Percentiles rank a stretch among this genome's conserved stretches.
phyloP scores from a whole-genome alignment of 371 early-diverging fungal genomes.

The Rhizomucor miehei region DNA sequence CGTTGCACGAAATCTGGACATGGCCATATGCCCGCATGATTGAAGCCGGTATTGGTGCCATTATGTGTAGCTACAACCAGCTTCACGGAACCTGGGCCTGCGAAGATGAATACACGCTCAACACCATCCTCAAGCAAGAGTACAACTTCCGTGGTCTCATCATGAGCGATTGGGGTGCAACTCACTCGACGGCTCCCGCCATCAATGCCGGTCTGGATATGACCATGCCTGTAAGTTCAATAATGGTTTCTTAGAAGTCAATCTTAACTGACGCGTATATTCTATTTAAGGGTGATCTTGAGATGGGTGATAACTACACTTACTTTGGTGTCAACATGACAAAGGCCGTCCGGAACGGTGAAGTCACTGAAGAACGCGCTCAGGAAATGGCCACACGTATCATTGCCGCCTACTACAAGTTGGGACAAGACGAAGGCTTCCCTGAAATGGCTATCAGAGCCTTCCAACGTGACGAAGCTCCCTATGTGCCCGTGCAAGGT shows the following conservation, averaged over 20 bases:
- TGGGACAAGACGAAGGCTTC: conserved; percentile 39
- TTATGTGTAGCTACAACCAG: conserved; percentile 52
- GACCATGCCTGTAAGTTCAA: conserved; percentile 49
- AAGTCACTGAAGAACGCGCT: conserved; percentile 25
- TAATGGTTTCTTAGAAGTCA: background rate
- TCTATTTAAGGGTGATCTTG: conserved; percentile 23
- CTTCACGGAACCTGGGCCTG: conserved; percentile 39
- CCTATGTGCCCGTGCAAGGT: conserved; percentile 39
- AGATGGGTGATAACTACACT: conserved; percentile 15
- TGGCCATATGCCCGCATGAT: conserved; percentile 45
- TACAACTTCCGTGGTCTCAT: conserved; percentile 34
- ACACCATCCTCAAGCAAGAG: conserved; percentile 33
- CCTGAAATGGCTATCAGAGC: conserved; percentile 30
- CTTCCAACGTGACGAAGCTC: conserved; percentile 6
- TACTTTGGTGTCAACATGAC: conserved; percentile 38
- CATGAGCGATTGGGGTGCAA: conserved; percentile 28
- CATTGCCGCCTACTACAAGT: conserved; percentile 52
- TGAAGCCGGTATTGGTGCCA: conserved; percentile 43
- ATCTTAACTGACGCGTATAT: background rate
- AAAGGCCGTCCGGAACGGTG: conserved; percentile 21
- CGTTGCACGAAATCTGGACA: conserved; percentile 52
- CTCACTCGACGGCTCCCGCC: conserved; percentile 17
- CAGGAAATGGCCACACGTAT: conserved; percentile 58
- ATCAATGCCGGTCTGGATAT: conserved; percentile 45
- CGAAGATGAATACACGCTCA: conserved; percentile 33